These are phyloP conservation scores for Ceratocystis huliohia DNA, from an alignment of 2,329 filamentous ascomycete genomes.

Conservation along the genomic window DNA sequence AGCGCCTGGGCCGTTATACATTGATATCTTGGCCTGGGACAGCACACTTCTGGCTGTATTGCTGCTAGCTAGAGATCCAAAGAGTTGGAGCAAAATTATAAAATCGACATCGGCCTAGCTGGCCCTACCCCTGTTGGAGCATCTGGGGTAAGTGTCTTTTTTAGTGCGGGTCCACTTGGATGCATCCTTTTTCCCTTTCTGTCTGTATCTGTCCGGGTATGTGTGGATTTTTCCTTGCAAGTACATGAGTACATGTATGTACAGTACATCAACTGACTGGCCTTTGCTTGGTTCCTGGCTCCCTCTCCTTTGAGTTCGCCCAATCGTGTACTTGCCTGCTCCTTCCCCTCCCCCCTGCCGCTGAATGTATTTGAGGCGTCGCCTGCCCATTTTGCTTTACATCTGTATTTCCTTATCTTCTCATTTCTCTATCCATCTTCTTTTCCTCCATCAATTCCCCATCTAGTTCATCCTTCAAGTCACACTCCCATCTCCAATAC, in stretches of 20 bases:
- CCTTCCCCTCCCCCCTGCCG: slow-evolving; percentile 9
- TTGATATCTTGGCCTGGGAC: too few species aligned
- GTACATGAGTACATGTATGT: neutral
- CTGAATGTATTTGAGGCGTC: neutral
- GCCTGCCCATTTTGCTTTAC: slow-evolving; percentile 6
- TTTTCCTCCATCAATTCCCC: neutral
- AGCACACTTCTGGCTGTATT: too few species aligned
- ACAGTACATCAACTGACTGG: slow-evolving; percentile 8
- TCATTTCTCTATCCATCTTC: slow-evolving; percentile 1
- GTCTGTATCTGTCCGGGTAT: neutral
- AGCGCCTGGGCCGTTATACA: too few species aligned
- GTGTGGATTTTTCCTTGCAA: neutral
- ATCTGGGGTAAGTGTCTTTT: slow-evolving; percentile 20
- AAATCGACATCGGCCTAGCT: neutral
- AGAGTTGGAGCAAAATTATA: neutral
- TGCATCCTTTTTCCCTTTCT: neutral
- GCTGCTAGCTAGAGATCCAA: neutral
- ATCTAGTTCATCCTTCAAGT: slow-evolving; percentile 4
- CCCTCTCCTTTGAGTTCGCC: neutral
- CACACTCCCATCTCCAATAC: neutral
- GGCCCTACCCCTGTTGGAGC: neutral
- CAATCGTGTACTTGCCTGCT: slow-evolving; percentile 3
- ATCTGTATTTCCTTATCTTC: slow-evolving; percentile 1
- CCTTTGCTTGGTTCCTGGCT: slow-evolving; percentile 13
- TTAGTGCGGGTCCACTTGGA: slow-evolving; percentile 14